Conservation (phyloP, 2,329 filamentous ascomycete species). For the Aspergillus awamori region DNA sequence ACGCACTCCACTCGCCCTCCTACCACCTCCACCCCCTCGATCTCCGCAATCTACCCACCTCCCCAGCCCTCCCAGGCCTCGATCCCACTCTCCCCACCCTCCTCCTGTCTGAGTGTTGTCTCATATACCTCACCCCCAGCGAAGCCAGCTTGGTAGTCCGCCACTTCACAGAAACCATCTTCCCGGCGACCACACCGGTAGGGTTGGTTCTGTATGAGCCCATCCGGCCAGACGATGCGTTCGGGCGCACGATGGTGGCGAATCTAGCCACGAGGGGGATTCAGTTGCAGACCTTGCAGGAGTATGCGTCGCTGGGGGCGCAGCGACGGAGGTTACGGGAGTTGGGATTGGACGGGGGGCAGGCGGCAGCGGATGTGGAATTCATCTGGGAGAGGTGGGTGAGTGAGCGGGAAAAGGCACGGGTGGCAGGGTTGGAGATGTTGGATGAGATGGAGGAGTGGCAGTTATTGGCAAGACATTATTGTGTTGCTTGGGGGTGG, state of each 20-base stretch:
- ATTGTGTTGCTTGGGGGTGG: constrained; percentile 88
- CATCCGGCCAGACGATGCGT: constrained; percentile 78
- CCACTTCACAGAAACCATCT: constrained; percentile 63
- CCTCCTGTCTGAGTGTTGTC: constrained; percentile 90
- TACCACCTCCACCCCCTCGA: constrained; percentile 68
- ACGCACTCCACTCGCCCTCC: constrained; percentile 49
- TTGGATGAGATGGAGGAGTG: constrained; percentile 96
- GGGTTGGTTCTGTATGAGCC: constrained; percentile 85
- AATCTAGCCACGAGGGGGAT: constrained; percentile 85
- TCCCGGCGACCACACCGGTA: constrained; percentile 36
- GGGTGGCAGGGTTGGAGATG: constrained; percentile 79
- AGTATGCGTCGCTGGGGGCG: constrained; percentile 67
- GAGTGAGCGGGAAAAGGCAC: constrained; percentile 68
- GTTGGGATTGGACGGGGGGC: constrained; percentile 65
- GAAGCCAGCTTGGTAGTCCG: constrained; percentile 66
- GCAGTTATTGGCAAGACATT: constrained; percentile 82
- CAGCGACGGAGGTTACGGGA: constrained; percentile 69
- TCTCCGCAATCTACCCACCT: constrained; percentile 60
- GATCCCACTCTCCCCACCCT: constrained; percentile 71
- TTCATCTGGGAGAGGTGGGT: constrained; percentile 82
- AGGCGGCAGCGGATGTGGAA: constrained; percentile 62
- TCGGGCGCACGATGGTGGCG: constrained; percentile 87
- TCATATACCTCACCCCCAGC: constrained; percentile 77
- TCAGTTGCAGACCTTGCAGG: constrained; percentile 76
- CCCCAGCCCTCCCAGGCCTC: constrained; percentile 20